Percentiles rank a stretch among this genome's conserved stretches.
phyloP scores from a whole-genome alignment of 164 flowering plant genomes.

The Kalanchoe fedtschenkoi region DNA sequence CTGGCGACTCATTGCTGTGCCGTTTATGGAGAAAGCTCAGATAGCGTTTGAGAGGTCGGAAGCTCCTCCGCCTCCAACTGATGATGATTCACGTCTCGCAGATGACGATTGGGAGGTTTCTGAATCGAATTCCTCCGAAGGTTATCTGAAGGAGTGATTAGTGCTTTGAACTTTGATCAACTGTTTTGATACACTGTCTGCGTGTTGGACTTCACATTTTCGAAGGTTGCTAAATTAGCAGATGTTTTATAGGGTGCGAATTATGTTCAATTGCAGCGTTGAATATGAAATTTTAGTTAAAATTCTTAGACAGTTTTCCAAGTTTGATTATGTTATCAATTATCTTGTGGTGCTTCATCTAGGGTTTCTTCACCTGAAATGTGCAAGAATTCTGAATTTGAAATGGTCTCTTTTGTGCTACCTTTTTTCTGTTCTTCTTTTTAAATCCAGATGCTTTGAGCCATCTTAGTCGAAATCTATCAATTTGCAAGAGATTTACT shows the following conservation, averaged over 20 bases:
- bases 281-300: background rate
- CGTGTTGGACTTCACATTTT: background rate
- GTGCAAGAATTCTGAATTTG: too few species aligned
- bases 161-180: background rate
- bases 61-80: background rate
- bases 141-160: constrained; percentile 1
- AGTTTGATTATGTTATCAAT: too few species aligned
- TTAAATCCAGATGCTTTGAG: too few species aligned
- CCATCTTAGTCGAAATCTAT: too few species aligned
- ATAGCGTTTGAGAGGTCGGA: background rate
- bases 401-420: too few species aligned
- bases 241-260: too few species aligned
- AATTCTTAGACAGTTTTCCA: background rate
- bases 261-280: background rate
- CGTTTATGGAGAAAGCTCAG: background rate
- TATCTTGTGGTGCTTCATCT: too few species aligned
- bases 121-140: background rate
- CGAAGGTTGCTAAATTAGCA: too few species aligned
- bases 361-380: too few species aligned
- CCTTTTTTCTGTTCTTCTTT: too few species aligned
- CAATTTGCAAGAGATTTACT: too few species aligned
- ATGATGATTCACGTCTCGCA: background rate
- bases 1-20: background rate
- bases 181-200: background rate
- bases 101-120: background rate